Base-by-base conservation (phyloP, 495 filamentous ascomycete species). In the Penicillium odoratum region DNA sequence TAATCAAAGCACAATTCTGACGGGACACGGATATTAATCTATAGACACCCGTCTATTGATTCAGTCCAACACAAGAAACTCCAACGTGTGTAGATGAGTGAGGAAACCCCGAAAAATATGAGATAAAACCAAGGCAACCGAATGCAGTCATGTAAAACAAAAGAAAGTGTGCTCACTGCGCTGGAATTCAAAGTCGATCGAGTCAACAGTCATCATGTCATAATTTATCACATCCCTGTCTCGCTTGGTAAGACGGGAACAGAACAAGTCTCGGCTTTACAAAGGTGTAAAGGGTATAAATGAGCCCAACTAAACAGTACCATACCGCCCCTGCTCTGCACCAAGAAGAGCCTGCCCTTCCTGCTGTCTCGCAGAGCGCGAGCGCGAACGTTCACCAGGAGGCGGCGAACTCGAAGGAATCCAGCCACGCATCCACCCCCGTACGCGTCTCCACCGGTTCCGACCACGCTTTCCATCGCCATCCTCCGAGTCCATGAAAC, bases 341-440 rank as follows among this genome's bases (percentile, higher is more conserved):
- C 58, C 61, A n/a, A 77, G 60, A n/a, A 77, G 61, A 56, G 66
- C 60, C 54, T 70, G 73, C 7, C 59, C 64, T 43, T 77, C 74
- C 25, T 60, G 66, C n/a, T 56, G 21, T 36, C 46, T 31, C 6
- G 42, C 40, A 28, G 53, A 46, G 11, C 43, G 18, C 9, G 18
- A 21, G 28, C 33, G 48, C 21, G 21, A 21, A 31, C 43, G 48
- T 51, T 57, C 57, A 50, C 45, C 66, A 26, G 26, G 60, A 30
- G 34, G 33, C 34, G 74, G 71, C 25, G 74, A 74, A 11, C 69
- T 54, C 5, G 77, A 77, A 26, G 85, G 85, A 51, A 86, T 78
- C 86, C 85, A 87, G 15, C 85, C 85, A 33, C 86, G 77, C 86
- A 89, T 89, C 84, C 84, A 88, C 16, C 86, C 84, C 28, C 66